phyloP scores from a whole-genome alignment of 192 early-diverging fungal species.

The Umbelopsis sp. region DNA sequence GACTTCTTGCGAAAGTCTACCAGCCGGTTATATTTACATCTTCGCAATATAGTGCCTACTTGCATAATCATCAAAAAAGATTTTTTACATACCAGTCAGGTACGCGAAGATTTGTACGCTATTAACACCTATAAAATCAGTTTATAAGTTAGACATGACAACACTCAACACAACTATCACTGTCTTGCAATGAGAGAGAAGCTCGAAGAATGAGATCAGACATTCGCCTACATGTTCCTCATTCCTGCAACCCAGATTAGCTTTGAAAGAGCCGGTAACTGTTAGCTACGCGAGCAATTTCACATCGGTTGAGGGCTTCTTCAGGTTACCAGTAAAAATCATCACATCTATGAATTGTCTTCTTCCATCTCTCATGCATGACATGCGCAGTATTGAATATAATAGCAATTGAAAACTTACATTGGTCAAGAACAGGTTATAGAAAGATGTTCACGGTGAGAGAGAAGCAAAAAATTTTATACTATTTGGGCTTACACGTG shows the following conservation, averaged over 20 bases:
- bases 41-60: neutral
- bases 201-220: slow-evolving; percentile 12
- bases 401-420: neutral
- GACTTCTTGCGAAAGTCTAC: slow-evolving; percentile 23
- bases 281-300: neutral
- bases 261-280: neutral
- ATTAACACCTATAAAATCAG: no score
- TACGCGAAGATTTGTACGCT: no score
- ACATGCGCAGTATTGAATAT: neutral
- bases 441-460: neutral
- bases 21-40: slow-evolving; percentile 18
- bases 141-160: no score
- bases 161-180: neutral
- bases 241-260: slow-evolving; percentile 20
- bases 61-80: neutral
- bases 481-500: no score
- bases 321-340: slow-evolving; percentile 22
- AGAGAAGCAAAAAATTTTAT: no score
- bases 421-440: neutral
- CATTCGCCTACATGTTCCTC: slow-evolving; percentile 17
- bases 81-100: neutral
- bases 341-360: slow-evolving; percentile 14
- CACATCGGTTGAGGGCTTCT: slow-evolving; percentile 19
- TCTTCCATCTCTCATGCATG: neutral
- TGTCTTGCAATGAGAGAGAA: neutral